Conservation (phyloP, 2,329 filamentous ascomycete genomes). For the Epichloe bromicola region DNA sequence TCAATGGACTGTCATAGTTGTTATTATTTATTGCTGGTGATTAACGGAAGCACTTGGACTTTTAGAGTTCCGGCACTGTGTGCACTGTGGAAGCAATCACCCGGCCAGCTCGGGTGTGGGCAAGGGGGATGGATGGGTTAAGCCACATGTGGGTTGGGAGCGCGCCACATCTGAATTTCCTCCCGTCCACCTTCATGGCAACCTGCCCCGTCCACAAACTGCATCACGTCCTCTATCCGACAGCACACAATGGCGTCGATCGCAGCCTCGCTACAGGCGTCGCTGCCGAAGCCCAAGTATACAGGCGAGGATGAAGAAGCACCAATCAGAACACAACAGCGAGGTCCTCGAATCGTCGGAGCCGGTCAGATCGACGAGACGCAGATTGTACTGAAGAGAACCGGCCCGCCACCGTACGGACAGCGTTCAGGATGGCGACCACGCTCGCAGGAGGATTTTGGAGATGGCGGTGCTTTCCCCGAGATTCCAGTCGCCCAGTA, state of each 20-base stretch:
- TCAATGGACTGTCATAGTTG: not conserved
- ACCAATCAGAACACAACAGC: conserved; percentile 55
- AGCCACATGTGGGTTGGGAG: conserved; percentile 12
- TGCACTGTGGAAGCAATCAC: not conserved
- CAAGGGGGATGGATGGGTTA: conserved; percentile 10
- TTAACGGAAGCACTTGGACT: not conserved
- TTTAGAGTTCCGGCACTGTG: not conserved
- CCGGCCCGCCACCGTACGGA: conserved; percentile 77
- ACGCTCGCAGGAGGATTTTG: conserved; percentile 78
- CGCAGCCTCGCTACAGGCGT: conserved; percentile 59
- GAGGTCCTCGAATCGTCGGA: conserved; percentile 71
- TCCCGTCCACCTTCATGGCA: conserved; percentile 8
- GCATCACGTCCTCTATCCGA: conserved; percentile 11
- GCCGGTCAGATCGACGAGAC: conserved; percentile 70
- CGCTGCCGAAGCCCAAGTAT: conserved; percentile 82
- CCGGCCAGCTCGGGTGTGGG: not conserved
- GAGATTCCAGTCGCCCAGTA: conserved; percentile 92
- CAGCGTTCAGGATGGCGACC: conserved; percentile 85
- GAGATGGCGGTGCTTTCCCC: conserved; percentile 90
- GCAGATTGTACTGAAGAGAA: conserved; percentile 72
- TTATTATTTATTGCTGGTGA: not conserved
- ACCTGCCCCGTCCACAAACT: conserved; percentile 7
- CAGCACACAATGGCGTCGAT: conserved; percentile 46
- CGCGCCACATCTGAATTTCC: conserved; percentile 21
- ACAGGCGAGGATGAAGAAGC: conserved; percentile 79